Evolutionary conservation across 371 early-diverging fungal species (phyloP).

Genomic region (Syncephalastrum contaminatum): DNA sequence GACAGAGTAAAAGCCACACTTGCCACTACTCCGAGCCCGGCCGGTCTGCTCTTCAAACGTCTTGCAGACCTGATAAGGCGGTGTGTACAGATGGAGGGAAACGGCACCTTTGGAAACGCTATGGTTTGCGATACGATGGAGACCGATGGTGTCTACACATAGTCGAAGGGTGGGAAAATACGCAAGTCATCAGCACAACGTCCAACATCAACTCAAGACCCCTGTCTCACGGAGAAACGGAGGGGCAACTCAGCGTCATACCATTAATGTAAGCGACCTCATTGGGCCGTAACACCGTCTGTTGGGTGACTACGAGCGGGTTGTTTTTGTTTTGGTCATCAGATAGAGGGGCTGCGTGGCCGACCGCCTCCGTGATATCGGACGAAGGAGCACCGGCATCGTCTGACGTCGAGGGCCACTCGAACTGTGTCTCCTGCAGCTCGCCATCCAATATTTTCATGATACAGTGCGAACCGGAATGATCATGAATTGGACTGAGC

Average conservation of each 20-base stretch:
- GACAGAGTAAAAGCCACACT: slow-evolving; percentile 68
- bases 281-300: slow-evolving; percentile 55
- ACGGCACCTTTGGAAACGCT: slow-evolving; percentile 62
- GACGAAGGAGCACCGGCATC: slow-evolving; percentile 12
- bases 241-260: slow-evolving; percentile 14
- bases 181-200: background rate
- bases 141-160: slow-evolving; percentile 73
- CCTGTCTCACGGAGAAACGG: background rate
- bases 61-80: slow-evolving; percentile 83
- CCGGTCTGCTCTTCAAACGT: slow-evolving; percentile 83
- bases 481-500: slow-evolving; percentile 89
- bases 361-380: slow-evolving; percentile 27
- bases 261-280: slow-evolving; percentile 90
- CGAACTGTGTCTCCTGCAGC: slow-evolving; percentile 77
- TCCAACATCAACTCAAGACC: background rate
- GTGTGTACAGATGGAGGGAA: slow-evolving; percentile 92
- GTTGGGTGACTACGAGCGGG: slow-evolving; percentile 26
- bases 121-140: slow-evolving; percentile 86
- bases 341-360: slow-evolving; percentile 7
- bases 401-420: slow-evolving; percentile 62
- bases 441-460: slow-evolving; percentile 90
- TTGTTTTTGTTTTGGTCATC: slow-evolving; percentile 10
- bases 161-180: background rate
- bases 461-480: slow-evolving; percentile 91
- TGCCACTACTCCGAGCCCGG: slow-evolving; percentile 63